Conservation (phyloP, 306 rosid genomes). For the Quercus robur region DNA sequence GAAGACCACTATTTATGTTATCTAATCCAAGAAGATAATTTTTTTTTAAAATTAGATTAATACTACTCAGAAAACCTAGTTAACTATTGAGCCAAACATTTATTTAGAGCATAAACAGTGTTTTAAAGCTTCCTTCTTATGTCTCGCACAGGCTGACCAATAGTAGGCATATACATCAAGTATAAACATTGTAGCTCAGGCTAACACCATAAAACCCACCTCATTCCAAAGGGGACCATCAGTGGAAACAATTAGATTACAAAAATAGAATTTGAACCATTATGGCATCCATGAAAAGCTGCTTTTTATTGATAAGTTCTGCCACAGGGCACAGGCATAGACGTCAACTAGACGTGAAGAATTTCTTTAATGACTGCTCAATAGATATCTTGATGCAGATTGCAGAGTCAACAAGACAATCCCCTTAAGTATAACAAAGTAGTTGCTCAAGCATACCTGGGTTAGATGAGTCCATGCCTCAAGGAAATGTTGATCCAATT, state of each 20-base stretch:
- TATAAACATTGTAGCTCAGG: not conserved
- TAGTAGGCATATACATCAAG: not conserved
- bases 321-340: conserved; percentile 1
- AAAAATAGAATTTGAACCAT: not conserved
- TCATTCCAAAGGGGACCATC: not conserved
- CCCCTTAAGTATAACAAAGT: conserved; percentile 10
- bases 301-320: not conserved
- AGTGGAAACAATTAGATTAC: not conserved
- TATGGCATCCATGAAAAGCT: not conserved
- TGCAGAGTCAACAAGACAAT: not conserved
- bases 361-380: not conserved
- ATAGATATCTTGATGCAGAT: not conserved
- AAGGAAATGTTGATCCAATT: conserved; percentile 65
- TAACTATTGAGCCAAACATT: not conserved
- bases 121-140: no score
- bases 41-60: not conserved
- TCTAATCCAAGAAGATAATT: not conserved
- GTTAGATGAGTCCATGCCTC: conserved; percentile 88
- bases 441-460: conserved; percentile 49
- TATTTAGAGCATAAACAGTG: not conserved
- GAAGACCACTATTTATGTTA: not conserved
- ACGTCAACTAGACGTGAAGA: not conserved
- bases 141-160: not conserved
- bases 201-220: not conserved
- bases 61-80: not conserved